Percentiles rank a stretch among this genome's conserved stretches.
phyloP scores from a whole-genome alignment of 495 filamentous ascomycete genomes.

The Neurospora tetrasperma region DNA sequence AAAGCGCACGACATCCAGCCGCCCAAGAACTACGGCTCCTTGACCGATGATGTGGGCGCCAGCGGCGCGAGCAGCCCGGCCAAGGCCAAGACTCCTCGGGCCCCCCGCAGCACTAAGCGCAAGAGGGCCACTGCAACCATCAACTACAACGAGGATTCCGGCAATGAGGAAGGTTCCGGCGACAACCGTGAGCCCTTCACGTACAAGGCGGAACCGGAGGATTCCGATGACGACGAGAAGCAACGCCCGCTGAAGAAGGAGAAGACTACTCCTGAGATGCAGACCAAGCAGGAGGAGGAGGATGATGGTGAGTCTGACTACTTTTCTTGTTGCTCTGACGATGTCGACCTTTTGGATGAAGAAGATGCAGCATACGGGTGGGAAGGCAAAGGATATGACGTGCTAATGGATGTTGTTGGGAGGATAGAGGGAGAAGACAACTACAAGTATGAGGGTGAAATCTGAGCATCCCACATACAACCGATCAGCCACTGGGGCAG shows the following conservation, averaged over 20 bases:
- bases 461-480: not conserved
- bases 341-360: not conserved
- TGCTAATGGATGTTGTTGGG: not conserved
- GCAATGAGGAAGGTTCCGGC: not conserved
- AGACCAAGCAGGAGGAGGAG: not conserved
- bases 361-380: too few relatives aligned
- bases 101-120: not conserved
- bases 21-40: not conserved
- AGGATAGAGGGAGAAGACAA: not conserved
- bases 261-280: not conserved
- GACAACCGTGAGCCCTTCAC: not conserved
- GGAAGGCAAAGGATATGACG: not conserved
- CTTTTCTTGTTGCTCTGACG: not conserved
- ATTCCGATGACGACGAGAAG: not conserved
- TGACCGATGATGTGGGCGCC: not conserved
- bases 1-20: constrained; percentile 42
- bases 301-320: constrained; percentile 12
- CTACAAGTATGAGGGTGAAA: not conserved
- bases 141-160: not conserved
- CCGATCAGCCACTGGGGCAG: not conserved
- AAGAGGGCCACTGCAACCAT: not conserved
- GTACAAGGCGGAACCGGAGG: not conserved
- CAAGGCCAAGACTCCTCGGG: not conserved
- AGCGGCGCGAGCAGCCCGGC: not conserved
- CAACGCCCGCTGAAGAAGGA: not conserved